These are phyloP conservation scores for Wallacemonas collosoma DNA, from an alignment of 208 protist species.

Conservation along the genomic window DNA sequence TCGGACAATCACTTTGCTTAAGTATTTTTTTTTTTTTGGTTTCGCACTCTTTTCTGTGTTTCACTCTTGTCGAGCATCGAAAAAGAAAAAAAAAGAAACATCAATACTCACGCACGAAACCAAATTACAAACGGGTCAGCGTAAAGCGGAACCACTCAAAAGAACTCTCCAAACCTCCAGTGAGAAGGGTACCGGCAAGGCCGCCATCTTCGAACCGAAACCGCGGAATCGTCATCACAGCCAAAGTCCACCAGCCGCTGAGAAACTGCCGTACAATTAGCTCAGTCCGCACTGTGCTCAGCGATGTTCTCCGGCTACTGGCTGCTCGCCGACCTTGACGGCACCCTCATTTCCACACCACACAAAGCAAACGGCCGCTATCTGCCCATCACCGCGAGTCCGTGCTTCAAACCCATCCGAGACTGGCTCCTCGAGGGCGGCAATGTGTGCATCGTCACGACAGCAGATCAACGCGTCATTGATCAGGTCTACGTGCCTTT, in stretches of 20 bases:
- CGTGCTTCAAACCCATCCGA: constrained; percentile 52
- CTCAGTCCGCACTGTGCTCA: not conserved
- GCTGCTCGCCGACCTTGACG: constrained; percentile 83
- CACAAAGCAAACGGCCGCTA: constrained; percentile 86
- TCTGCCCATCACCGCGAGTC: constrained; percentile 57
- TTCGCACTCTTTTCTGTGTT: constrained; percentile 1
- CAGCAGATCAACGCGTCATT: constrained; percentile 68
- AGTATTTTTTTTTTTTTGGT: constrained; percentile 1
- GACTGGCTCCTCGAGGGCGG: constrained; percentile 75
- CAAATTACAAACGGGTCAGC: not conserved
- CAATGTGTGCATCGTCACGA: constrained; percentile 84
- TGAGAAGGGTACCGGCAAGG: too few species aligned
- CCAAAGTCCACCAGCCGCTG: too few species aligned
- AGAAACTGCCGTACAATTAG: too few species aligned
- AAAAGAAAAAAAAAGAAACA: constrained; percentile 18
- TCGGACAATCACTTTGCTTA: not conserved
- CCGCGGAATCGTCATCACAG: too few species aligned
- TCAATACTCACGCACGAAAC: not conserved
- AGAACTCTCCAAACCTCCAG: too few species aligned
- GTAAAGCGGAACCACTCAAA: too few species aligned
- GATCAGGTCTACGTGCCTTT: constrained; percentile 77
- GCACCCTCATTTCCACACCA: constrained; percentile 81
- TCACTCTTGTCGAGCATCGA: not conserved
- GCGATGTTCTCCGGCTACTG: constrained; percentile 68
- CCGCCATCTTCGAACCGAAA: too few species aligned